Conservation (phyloP, 768 basidiomycete genomes). For the Russula griseocarnosa region DNA sequence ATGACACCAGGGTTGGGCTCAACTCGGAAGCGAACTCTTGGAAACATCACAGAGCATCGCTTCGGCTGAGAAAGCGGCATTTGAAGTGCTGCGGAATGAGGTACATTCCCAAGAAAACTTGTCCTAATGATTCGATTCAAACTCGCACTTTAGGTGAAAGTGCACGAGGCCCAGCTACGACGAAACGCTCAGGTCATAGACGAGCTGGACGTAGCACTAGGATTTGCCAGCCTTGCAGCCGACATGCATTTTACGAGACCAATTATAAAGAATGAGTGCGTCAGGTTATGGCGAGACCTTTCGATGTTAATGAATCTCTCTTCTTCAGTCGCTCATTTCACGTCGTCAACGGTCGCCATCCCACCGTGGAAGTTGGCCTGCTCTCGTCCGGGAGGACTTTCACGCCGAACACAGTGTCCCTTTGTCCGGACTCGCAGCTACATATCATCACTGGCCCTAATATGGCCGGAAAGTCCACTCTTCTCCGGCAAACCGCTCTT, state of each 20-base stretch:
- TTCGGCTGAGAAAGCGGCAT: slow-evolving; percentile 66
- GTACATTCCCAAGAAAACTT: slow-evolving; percentile 36
- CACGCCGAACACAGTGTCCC: slow-evolving; percentile 73
- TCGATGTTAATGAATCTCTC: background rate
- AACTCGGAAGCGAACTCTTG: slow-evolving; percentile 63
- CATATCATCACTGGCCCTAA: slow-evolving; percentile 94
- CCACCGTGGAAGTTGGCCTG: slow-evolving; percentile 87
- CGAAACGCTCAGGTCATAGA: slow-evolving; percentile 76
- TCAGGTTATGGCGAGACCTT: background rate
- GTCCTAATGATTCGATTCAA: background rate
- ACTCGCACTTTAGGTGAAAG: slow-evolving; percentile 52
- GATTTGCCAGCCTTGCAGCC: slow-evolving; percentile 74
- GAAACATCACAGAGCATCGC: slow-evolving; percentile 52
- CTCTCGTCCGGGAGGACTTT: slow-evolving; percentile 70
- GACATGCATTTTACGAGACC: slow-evolving; percentile 79
- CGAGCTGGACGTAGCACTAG: slow-evolving; percentile 80
- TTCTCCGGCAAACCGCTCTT: slow-evolving; percentile 86
- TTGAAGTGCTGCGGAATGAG: slow-evolving; percentile 63
- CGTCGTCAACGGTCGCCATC: slow-evolving; percentile 82
- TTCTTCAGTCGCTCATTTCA: slow-evolving; percentile 43
- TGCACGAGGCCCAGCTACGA: slow-evolving; percentile 52
- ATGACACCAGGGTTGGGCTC: slow-evolving; percentile 60
- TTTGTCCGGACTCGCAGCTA: slow-evolving; percentile 57
- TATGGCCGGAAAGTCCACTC: slow-evolving; percentile 93
- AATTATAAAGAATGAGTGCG: slow-evolving; percentile 63